Evolutionary conservation across 306 rosid species (phyloP).

Genomic region (Cyamopsis tetragonoloba): DNA sequence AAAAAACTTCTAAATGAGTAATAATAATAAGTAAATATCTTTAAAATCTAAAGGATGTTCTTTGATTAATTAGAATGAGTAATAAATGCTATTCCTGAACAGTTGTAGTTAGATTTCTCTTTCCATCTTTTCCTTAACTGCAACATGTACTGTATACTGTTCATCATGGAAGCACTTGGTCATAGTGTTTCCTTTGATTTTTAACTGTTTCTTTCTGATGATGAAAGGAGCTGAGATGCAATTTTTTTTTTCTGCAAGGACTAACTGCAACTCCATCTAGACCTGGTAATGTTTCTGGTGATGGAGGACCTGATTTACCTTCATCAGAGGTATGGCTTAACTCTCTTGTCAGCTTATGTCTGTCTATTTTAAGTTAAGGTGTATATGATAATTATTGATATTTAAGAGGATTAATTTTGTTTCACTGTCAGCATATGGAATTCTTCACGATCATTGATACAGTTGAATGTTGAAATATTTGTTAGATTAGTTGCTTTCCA

Average conservation of each 20-base stretch:
- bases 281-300: conserved; percentile 45
- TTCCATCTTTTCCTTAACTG: not conserved
- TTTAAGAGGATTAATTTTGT: conserved; percentile 2
- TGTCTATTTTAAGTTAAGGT: not conserved
- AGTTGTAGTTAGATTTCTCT: no score
- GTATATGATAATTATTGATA: not conserved
- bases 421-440: not conserved
- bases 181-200: conserved; percentile 18
- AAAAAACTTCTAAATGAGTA: not conserved
- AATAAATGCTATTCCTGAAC: not conserved
- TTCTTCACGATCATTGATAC: not conserved
- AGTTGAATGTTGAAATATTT: not conserved
- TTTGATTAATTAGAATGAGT: not conserved
- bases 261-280: conserved; percentile 54
- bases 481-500: no score
- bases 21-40: not conserved
- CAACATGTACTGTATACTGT: not conserved
- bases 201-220: conserved; percentile 21
- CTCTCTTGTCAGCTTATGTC: conserved; percentile 1
- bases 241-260: conserved; percentile 51
- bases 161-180: not conserved
- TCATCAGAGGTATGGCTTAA: conserved; percentile 65
- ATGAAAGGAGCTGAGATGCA: conserved; percentile 29
- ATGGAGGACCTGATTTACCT: conserved; percentile 61
- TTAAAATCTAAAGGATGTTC: not conserved